phyloP scores from a whole-genome alignment of 495 filamentous ascomycete genomes.

The Usnea hakonensis region DNA sequence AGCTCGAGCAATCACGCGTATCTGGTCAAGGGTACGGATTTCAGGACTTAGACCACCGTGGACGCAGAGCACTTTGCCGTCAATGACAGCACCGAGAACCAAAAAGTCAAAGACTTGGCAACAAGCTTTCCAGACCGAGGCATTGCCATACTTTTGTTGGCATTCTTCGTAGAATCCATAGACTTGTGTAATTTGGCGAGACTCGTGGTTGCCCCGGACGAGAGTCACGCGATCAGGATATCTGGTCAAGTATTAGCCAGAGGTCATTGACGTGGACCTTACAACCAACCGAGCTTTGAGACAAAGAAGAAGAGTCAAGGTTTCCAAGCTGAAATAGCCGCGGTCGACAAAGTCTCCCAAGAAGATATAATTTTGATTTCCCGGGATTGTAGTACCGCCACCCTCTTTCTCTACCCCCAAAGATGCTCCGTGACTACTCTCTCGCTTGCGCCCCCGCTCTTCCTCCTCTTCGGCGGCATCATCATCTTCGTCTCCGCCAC shows the following conservation, averaged over 20 bases:
- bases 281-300: slow-evolving; percentile 84
- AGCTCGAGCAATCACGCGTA: slow-evolving; percentile 92
- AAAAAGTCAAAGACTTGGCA: slow-evolving; percentile 99
- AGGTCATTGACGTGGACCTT: not conserved
- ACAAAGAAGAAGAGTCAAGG: slow-evolving; percentile 90
- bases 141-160: slow-evolving; percentile 95
- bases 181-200: slow-evolving; percentile 94
- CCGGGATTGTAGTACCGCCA: slow-evolving; percentile 46
- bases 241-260: slow-evolving; percentile 39
- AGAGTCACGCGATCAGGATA: slow-evolving; percentile 92
- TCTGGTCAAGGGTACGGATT: slow-evolving; percentile 92
- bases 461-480: slow-evolving; percentile 43
- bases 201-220: slow-evolving; percentile 96
- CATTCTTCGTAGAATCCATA: slow-evolving; percentile 99
- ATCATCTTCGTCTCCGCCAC: slow-evolving; percentile 36
- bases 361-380: slow-evolving; percentile 85
- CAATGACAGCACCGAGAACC: slow-evolving; percentile 90
- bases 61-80: slow-evolving; percentile 93
- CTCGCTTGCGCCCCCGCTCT: slow-evolving; percentile 37
- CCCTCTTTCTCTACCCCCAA: slow-evolving; percentile 37
- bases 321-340: slow-evolving; percentile 96
- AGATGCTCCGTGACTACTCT: slow-evolving; percentile 34
- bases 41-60: slow-evolving; percentile 95
- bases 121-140: slow-evolving; percentile 97
- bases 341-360: slow-evolving; percentile 96